Evolutionary conservation across 164 flowering plant species (phyloP).

Genomic region (Umbellularia californica): DNA sequence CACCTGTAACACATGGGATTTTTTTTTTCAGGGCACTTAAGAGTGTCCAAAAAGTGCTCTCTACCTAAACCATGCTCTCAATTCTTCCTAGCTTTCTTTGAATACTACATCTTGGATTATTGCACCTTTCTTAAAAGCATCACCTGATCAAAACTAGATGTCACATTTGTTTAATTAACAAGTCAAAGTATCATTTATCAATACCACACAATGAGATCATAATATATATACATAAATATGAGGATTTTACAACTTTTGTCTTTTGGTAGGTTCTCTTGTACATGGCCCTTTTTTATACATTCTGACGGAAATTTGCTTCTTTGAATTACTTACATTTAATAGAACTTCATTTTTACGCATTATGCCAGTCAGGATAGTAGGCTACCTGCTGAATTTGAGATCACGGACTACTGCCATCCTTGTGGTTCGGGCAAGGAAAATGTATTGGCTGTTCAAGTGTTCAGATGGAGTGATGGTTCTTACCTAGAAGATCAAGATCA

Average conservation of each 20-base stretch:
- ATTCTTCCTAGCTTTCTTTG: too few species aligned
- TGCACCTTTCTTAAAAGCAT: too few species aligned
- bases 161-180: too few species aligned
- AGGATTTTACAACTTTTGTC: neutral
- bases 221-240: too few species aligned
- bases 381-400: slow-evolving; percentile 97
- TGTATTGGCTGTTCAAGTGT: slow-evolving; percentile 92
- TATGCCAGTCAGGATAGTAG: slow-evolving; percentile 90
- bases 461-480: slow-evolving; percentile 98
- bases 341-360: slow-evolving; percentile 13
- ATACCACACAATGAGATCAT: too few species aligned
- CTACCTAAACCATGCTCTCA: too few species aligned
- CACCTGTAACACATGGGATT: too few species aligned
- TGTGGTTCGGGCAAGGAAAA: slow-evolving; percentile 59
- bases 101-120: too few species aligned
- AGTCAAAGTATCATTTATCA: too few species aligned
- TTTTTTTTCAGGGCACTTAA: too few species aligned
- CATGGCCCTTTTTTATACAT: neutral
- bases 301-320: neutral
- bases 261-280: neutral
- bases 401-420: slow-evolving; percentile 72
- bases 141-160: too few species aligned
- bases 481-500: slow-evolving; percentile 99
- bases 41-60: too few species aligned
- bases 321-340: slow-evolving; percentile 2